Base-by-base conservation (phyloP, 768 basidiomycete genomes). In the Tricholoma bakamatsutake region DNA sequence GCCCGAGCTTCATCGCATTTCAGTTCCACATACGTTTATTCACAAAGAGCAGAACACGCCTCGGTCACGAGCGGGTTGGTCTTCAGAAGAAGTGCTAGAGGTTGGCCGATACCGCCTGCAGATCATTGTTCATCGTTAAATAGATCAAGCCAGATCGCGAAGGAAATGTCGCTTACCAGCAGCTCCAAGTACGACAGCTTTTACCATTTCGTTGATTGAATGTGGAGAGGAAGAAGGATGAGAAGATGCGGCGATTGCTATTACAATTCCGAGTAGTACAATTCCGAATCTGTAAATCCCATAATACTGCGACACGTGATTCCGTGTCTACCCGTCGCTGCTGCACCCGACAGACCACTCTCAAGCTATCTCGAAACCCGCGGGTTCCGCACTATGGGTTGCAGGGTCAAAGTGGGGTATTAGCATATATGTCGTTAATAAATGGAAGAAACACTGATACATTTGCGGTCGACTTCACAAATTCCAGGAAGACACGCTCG, bases 161-260 rank as follows among this genome's bases (percentile, higher is more conserved):
- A n/a, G 54, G 5, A 53, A 27, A 37, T 51, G 54, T 50, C 31
- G 35, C 30, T 53, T 64, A 91, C 92, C 93, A 71, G 91, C 88
- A 76, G 95, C 95, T 71, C 95, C 95, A 69, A 98, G 94, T 62
- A 98, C 93, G 68, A 92, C 93, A 77, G 84, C 92, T 74, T 95
- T 93, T 57, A 80, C 76, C 78, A 79, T 79, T 62, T 57, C 15
- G 49, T 54, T 54, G 54, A 24, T 48, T n/a, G 48, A 24, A 27
- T 43, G 33, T 39, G 48, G 47, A 49, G 55, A 50, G 58, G 53
- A 52, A 58, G 56, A 31, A 35, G 53, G 49, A 52, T n/a, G 50
- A 47, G 49, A 47, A 45, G 57, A 50, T 43, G 49, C 37, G 50
- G 52, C 27, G 42, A 42, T 51, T 31, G 45, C 33, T 51, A n/a